Evolutionary conservation across 768 basidiomycete species (phyloP), one percentile per base, ranked within the genome.

Genomic region (Auriculariales sp.): DNA sequence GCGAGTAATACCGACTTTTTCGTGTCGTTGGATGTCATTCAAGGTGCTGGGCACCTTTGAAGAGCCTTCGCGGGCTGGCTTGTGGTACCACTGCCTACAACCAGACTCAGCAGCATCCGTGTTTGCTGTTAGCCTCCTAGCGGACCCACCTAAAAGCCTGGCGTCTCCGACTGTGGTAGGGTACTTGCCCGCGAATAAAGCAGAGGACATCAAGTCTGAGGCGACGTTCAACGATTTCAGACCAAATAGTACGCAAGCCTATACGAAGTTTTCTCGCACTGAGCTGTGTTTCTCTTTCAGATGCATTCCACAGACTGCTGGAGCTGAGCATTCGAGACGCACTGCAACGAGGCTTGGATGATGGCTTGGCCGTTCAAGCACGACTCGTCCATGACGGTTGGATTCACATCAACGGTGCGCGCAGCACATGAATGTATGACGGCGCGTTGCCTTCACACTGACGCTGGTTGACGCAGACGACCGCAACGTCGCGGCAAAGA

Each of bases 331-430:
- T 88, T 14, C 69, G 71, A 46, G 62, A 66, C 24, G 78, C 71
- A 17, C 66, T 88, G 4, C 58, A 56, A 17, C 74, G 83, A 39
- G 71, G 69, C 9, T 66, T 71, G 1, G 87, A 90, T 55, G 79
- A 83, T 2, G 66, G 83, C 2, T 79, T 79, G 68, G 71, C 58
- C 3, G 78, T 78, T 50, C 74, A 72, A 4, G 87, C 85, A 9
- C 61, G 72, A 28, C 83, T 84, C 57, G 63, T 78, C 2, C 75
- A 74, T 52, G 63, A 75, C 17, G 87, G 87, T n/a, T 90, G 87
- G 87, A 83, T 90, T 81, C 87, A 90, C 59, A 79, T 90, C 42
- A 76, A 87, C 36, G 75, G 73, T 73, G 36, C 47, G 68, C 42
- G 19, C 28, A 33, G 22, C 11, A 28, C 32, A 34, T 15, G 24